Base-by-base conservation (phyloP, 2,329 filamentous ascomycete species). In the Curvularia spicifera region DNA sequence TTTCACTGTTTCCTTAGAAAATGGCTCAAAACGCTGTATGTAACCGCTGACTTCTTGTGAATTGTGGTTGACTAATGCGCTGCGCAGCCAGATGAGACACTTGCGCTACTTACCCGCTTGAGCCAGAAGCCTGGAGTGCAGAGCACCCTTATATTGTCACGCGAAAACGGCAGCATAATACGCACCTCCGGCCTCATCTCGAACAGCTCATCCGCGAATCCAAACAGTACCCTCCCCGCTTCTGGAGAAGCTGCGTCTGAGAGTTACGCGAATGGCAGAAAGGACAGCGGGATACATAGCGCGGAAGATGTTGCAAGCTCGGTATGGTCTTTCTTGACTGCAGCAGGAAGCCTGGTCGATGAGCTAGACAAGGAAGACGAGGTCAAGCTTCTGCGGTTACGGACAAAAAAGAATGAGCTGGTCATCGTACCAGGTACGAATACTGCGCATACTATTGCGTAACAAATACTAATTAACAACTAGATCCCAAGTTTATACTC, bases 401-500 rank as follows among this genome's bases (percentile, higher is more conserved):
- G 91, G 64, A 94, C 91, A n/a, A 92, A 88, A 80, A 93, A 91
- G 76, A 90, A 93, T 68, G 91, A 96, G 76, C 79, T 95, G 61
- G 89, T 95, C 58, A 91, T 95, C 70, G 89, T 94, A 20, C 91
- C 90, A 52, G 82, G 82, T 83, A 73, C 46, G 76, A 57, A 29
- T 24, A 43, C 12, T 8, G 31, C 5, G 20, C 24, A 15, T 37
- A 28, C 26, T 28, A 22, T n/a, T 29, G 15, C 29, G 12, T 22
- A 40, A 18, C 20, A 45, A 20, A 10, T 8, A 53, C 66, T 75
- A 59, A 72, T 40, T 1, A 40, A 61, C 22, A 37, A 15, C 26
- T 57, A 75, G 91, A 94, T 75, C 72, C 85, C 40, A 93, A 91
- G 71, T 96, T 91, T 76, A 81, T 95, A 46, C 83, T 94, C 37